phyloP scores from a whole-genome alignment of 257 asterid genomes.

The Cruciata laevipes region DNA sequence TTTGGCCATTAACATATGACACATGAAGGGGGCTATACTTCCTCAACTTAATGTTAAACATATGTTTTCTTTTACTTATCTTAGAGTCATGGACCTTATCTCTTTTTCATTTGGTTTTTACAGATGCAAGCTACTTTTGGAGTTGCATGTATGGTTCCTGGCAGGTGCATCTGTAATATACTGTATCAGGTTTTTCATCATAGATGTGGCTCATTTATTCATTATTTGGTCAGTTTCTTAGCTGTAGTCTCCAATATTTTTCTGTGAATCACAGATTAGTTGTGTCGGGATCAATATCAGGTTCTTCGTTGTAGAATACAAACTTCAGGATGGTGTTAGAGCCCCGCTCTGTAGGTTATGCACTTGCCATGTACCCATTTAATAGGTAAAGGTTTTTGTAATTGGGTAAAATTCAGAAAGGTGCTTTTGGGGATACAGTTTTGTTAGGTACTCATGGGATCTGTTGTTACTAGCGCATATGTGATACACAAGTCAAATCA shows the following conservation, averaged over 20 bases:
- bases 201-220: slow-evolving; percentile 34
- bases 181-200: slow-evolving; percentile 12
- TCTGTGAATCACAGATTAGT: slow-evolving; percentile 6
- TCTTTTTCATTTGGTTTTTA: slow-evolving; percentile 2
- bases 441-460: not conserved
- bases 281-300: slow-evolving; percentile 10
- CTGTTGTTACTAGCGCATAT: not conserved
- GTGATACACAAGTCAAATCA: not conserved
- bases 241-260: slow-evolving; percentile 45
- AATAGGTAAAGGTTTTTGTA: not conserved
- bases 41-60: not conserved
- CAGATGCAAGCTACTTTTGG: slow-evolving; percentile 6
- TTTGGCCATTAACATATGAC: not conserved
- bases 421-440: not conserved
- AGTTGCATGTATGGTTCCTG: slow-evolving; percentile 2
- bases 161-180: not conserved
- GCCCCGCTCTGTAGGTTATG: not conserved
- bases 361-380: slow-evolving; percentile 4
- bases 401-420: not conserved
- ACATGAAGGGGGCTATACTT: not conserved
- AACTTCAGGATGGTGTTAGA: not conserved
- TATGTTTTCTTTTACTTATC: not conserved
- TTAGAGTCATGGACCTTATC: not conserved
- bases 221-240: slow-evolving; percentile 44
- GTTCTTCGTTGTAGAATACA: slow-evolving; percentile 7